phyloP scores from a whole-genome alignment of 345 rosid genomes.

The Corchorus olitorius region DNA sequence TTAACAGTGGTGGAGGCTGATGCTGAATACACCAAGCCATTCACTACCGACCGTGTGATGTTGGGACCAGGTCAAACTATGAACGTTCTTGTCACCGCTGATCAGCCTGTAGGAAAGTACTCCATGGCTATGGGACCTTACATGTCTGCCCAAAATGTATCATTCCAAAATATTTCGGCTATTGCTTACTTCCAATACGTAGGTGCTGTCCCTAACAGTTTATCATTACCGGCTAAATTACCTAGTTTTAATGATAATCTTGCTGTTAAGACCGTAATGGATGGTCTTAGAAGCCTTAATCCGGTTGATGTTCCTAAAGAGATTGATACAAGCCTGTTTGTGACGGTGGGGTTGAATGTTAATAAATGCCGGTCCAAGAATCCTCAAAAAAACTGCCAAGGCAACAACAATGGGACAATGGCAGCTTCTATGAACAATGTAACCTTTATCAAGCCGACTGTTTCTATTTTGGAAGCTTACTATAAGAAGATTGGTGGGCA shows the following conservation, averaged over 20 bases:
- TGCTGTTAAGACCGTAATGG: constrained; percentile 80
- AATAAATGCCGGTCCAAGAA: constrained; percentile 61
- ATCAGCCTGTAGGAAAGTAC: constrained; percentile 70
- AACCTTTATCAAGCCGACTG: constrained; percentile 60
- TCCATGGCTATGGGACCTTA: constrained; percentile 88
- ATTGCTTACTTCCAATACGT: constrained; percentile 62
- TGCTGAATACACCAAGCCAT: constrained; percentile 81
- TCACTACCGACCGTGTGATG: constrained; percentile 68
- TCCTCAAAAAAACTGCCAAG: constrained; percentile 60
- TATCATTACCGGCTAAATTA: constrained; percentile 61
- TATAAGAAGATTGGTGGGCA: constrained; percentile 58
- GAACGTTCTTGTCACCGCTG: constrained; percentile 76
- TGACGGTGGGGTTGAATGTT: constrained; percentile 69
- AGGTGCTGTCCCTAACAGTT: constrained; percentile 53
- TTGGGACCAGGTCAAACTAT: constrained; percentile 91
- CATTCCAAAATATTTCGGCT: constrained; percentile 71
- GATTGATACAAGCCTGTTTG: constrained; percentile 55
- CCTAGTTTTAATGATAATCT: constrained; percentile 65
- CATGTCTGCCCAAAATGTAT: constrained; percentile 53
- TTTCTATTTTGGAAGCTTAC: constrained; percentile 74
- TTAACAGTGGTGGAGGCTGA: constrained; percentile 80
- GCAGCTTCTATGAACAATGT: constrained; percentile 91
- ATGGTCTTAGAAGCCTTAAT: constrained; percentile 65
- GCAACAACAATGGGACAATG: constrained; percentile 49
- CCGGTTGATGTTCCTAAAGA: constrained; percentile 52